These are phyloP conservation scores for Forsythia viridissima DNA, from an alignment of 257 asterid genomes.

Conservation along the genomic window DNA sequence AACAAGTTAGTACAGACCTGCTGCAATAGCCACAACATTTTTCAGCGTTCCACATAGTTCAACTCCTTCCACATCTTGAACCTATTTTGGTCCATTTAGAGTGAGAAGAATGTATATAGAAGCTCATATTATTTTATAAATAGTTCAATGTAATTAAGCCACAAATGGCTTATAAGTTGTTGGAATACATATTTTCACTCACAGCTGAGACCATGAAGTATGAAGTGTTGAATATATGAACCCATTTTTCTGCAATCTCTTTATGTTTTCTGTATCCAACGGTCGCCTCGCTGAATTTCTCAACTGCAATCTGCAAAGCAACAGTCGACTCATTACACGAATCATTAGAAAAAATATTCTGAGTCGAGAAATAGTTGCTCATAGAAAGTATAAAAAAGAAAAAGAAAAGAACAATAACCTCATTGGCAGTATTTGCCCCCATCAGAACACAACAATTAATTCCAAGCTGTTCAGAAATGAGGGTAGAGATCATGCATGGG, in stretches of 20 bases:
- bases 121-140: not conserved
- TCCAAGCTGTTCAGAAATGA: conserved; percentile 66
- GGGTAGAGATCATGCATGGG: conserved; percentile 87
- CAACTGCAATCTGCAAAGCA: conserved; percentile 70
- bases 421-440: conserved; percentile 95
- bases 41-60: conserved; percentile 91
- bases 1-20: conserved; percentile 45
- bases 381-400: not conserved
- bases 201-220: conserved; percentile 78
- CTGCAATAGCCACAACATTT: conserved; percentile 86
- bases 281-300: conserved; percentile 91
- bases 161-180: not conserved
- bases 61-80: conserved; percentile 94
- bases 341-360: not conserved
- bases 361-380: not conserved
- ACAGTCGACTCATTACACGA: not conserved
- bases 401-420: conserved; percentile 41
- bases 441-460: conserved; percentile 76
- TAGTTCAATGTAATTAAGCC: not conserved
- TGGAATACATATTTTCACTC: conserved; percentile 33
- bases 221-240: conserved; percentile 70
- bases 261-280: conserved; percentile 70
- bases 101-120: not conserved
- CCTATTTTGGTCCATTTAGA: conserved; percentile 43
- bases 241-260: conserved; percentile 84